Evolutionary conservation across 31 red algal genomes (phyloP).

Genomic region (Asparagopsis taxiformis): DNA sequence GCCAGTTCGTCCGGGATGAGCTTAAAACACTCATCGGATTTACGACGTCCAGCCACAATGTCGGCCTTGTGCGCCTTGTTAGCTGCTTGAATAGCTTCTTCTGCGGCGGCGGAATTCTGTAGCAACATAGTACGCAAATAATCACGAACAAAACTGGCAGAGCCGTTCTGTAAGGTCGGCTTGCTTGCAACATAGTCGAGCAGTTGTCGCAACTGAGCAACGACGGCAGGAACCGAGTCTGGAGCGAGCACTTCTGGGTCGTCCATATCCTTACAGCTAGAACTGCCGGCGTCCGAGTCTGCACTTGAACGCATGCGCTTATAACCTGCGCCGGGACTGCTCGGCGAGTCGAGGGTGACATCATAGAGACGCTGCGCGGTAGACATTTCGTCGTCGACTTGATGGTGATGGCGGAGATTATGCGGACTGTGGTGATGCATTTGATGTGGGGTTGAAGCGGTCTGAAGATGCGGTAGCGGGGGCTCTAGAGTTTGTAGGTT

Average conservation of each 20-base stretch:
- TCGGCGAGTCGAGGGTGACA: constrained; percentile 11
- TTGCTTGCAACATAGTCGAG: constrained; percentile 76
- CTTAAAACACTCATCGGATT: constrained; percentile 28
- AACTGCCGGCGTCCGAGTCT: background rate
- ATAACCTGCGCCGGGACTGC: constrained; percentile 10
- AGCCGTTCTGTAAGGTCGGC: constrained; percentile 65
- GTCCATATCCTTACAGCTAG: constrained; percentile 46
- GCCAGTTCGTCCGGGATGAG: constrained; percentile 71
- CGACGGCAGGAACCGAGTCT: constrained; percentile 68
- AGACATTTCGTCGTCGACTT: constrained; percentile 4
- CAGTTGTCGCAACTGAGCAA: constrained; percentile 47
- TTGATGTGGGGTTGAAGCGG: background rate
- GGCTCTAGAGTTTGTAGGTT: background rate
- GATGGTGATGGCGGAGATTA: background rate
- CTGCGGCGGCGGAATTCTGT: constrained; percentile 21
- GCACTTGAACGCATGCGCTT: constrained; percentile 12
- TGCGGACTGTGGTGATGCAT: background rate
- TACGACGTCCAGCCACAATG: constrained; percentile 5
- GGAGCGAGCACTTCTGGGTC: constrained; percentile 34
- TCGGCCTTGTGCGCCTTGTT: constrained; percentile 18
- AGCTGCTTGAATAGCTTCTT: constrained; percentile 31
- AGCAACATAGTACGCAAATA: constrained; percentile 81
- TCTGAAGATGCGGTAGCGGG: background rate
- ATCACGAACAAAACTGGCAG: constrained; percentile 85
- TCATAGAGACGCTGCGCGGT: constrained; percentile 12